A percentile compares a stretch with the other conserved stretches of the same genome.
These are phyloP conservation scores for Solanum sejunctum DNA, from an alignment of 257 asterid genomes.

Conservation along the genomic window DNA sequence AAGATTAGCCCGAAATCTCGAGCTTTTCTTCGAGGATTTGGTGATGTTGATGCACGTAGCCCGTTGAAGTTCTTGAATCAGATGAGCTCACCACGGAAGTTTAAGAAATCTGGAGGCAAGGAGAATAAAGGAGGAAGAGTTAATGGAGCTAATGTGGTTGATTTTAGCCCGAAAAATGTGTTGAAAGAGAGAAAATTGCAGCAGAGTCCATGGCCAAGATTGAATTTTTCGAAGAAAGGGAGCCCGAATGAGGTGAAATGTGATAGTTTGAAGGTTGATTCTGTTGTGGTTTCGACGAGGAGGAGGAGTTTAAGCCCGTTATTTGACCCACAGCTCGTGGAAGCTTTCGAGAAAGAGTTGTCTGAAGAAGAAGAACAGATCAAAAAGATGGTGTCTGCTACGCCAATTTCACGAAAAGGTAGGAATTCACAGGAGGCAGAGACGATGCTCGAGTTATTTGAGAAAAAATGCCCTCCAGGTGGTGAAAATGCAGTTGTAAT, in stretches of 20 bases:
- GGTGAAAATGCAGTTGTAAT: constrained; percentile 46
- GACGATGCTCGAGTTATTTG: constrained; percentile 25
- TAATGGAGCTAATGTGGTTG: constrained; percentile 2
- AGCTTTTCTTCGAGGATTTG: constrained; percentile 23
- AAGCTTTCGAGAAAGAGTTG: constrained; percentile 33
- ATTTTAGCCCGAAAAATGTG: constrained; percentile 40
- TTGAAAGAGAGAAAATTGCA: constrained; percentile 8
- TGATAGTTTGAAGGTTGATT: constrained; percentile 32
- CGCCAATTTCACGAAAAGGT: not conserved
- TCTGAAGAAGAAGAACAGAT: constrained; percentile 44
- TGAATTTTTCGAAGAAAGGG: constrained; percentile 40
- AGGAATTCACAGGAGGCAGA: constrained; percentile 9
- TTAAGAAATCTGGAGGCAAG: constrained; percentile 47
- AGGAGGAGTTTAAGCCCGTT: constrained; percentile 47
- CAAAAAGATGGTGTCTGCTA: constrained; percentile 29
- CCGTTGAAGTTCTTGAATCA: constrained; percentile 68
- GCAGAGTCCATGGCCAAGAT: constrained; percentile 30
- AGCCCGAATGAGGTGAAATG: constrained; percentile 32
- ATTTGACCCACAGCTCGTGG: constrained; percentile 48
- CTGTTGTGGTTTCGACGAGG: constrained; percentile 20
- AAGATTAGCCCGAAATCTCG: constrained; percentile 53
- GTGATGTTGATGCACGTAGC: constrained; percentile 39
- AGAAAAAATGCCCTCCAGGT: constrained; percentile 49
- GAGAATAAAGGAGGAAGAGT: constrained; percentile 41
- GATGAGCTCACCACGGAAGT: constrained; percentile 58